phyloP scores from a whole-genome alignment of 1,139 yeast species.

The Spencermartinsiella ligniputridi region DNA sequence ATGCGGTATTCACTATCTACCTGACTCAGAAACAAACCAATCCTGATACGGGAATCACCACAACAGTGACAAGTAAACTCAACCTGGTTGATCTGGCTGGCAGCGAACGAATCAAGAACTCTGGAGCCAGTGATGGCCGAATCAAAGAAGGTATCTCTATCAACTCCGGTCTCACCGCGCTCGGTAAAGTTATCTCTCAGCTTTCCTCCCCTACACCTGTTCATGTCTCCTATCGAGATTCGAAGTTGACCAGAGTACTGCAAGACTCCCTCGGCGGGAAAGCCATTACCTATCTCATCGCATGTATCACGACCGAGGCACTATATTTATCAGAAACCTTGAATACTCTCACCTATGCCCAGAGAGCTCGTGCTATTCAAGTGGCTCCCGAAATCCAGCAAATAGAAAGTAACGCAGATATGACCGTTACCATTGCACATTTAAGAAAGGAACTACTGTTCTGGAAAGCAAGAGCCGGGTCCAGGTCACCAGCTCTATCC shows the following conservation, averaged over 20 bases:
- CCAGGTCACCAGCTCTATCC: neutral
- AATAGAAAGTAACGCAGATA: conserved; percentile 20
- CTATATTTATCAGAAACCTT: conserved; percentile 58
- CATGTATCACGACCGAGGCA: conserved; percentile 67
- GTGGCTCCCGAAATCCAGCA: conserved; percentile 25
- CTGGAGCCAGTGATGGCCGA: conserved; percentile 50
- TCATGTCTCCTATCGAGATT: conserved; percentile 81
- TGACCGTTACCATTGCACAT: conserved; percentile 17
- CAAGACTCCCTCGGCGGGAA: conserved; percentile 82
- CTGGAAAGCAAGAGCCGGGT: conserved; percentile 14
- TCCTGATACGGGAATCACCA: conserved; percentile 20
- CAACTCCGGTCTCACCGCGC: conserved; percentile 71
- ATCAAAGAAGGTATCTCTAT: conserved; percentile 66
- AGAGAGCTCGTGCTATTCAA: conserved; percentile 44
- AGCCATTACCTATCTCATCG: conserved; percentile 72
- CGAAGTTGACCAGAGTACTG: conserved; percentile 67
- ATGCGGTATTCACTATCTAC: conserved; percentile 27
- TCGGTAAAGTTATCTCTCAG: conserved; percentile 78
- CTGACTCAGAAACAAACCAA: conserved; percentile 21
- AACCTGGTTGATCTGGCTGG: conserved; percentile 88
- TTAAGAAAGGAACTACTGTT: conserved; percentile 22
- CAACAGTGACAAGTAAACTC: conserved; percentile 40
- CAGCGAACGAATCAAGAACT: conserved; percentile 68
- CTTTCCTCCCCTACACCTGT: conserved; percentile 42
- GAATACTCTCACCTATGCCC: conserved; percentile 78